Evolutionary conservation across 2,329 filamentous ascomycete species (phyloP).

Genomic region (Epichloe typhina): DNA sequence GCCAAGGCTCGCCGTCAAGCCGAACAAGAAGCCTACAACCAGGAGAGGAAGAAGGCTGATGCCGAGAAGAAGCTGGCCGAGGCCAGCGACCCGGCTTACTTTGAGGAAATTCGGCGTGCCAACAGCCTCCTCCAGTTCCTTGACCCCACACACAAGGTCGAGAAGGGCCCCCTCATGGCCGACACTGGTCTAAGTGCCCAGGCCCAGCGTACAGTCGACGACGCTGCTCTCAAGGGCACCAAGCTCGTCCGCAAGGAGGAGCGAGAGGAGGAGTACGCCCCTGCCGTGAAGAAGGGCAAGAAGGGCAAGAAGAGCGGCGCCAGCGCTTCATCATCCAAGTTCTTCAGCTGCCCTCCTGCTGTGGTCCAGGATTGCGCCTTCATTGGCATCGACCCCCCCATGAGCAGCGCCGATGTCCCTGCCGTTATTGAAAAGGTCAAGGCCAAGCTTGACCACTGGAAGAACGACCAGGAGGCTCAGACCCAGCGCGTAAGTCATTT

Average conservation of each 20-base stretch:
- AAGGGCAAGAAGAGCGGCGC: conserved; percentile 55
- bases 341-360: conserved; percentile 76
- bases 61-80: conserved; percentile 68
- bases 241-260: conserved; percentile 77
- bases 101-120: conserved; percentile 82
- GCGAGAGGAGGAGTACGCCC: conserved; percentile 74
- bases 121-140: conserved; percentile 85
- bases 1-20: conserved; percentile 65
- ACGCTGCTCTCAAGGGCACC: conserved; percentile 71
- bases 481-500: conserved; percentile 69
- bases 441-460: conserved; percentile 84
- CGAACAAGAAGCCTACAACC: conserved; percentile 62
- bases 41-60: conserved; percentile 61
- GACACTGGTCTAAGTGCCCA: conserved; percentile 66
- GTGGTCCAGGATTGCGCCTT: conserved; percentile 83
- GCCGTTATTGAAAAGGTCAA: conserved; percentile 76
- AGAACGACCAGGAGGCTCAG: conserved; percentile 76
- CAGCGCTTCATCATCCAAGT: conserved; percentile 33
- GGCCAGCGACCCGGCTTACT: conserved; percentile 75
- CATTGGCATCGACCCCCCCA: conserved; percentile 82
- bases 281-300: conserved; percentile 76
- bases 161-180: conserved; percentile 51
- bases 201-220: conserved; percentile 72
- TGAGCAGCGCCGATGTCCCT: conserved; percentile 72
- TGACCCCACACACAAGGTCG: conserved; percentile 58